These are phyloP conservation scores for Tuber aestivum DNA, from an alignment of 495 filamentous ascomycete genomes.

Conservation along the genomic window DNA sequence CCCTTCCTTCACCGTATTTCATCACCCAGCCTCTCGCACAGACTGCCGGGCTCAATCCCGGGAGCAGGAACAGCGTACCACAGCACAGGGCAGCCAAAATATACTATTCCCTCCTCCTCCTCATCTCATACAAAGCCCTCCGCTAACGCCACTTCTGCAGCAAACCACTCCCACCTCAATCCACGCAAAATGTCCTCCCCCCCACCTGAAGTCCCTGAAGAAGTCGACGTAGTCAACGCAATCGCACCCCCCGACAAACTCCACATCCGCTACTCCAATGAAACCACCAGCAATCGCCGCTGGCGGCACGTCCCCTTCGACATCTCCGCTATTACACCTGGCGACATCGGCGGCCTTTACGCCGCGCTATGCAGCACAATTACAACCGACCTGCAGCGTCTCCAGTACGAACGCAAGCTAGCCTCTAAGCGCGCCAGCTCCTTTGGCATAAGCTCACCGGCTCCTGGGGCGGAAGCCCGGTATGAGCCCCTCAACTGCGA, in stretches of 20 bases:
- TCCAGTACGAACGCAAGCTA: conserved; percentile 14
- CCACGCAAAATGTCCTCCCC: conserved; percentile 3
- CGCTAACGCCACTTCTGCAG: not conserved
- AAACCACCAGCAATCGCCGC: conserved; percentile 5
- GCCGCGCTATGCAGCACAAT: conserved; percentile 25
- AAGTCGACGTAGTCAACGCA: conserved; percentile 19
- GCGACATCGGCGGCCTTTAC: conserved; percentile 31
- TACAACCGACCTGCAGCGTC: conserved; percentile 23
- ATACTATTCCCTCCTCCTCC: not conserved
- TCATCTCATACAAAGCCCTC: not conserved
- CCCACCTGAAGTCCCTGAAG: conserved; percentile 16
- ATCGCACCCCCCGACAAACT: conserved; percentile 6
- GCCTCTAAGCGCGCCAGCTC: conserved; percentile 10
- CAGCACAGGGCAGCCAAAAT: not conserved
- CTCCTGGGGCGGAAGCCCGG: not conserved
- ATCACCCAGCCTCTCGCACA: not conserved
- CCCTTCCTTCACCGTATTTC: not conserved
- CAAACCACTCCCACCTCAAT: not conserved
- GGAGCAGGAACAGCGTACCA: not conserved
- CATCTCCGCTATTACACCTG: conserved; percentile 16
- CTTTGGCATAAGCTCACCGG: not conserved
- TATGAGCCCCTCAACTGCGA: conserved; percentile 21
- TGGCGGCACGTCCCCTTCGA: conserved; percentile 24
- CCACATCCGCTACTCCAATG: conserved; percentile 24
- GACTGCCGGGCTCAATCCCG: not conserved